These are phyloP conservation scores for Fusarium vanettenii DNA, from an alignment of 2,329 filamentous ascomycete species.

Conservation along the genomic window DNA sequence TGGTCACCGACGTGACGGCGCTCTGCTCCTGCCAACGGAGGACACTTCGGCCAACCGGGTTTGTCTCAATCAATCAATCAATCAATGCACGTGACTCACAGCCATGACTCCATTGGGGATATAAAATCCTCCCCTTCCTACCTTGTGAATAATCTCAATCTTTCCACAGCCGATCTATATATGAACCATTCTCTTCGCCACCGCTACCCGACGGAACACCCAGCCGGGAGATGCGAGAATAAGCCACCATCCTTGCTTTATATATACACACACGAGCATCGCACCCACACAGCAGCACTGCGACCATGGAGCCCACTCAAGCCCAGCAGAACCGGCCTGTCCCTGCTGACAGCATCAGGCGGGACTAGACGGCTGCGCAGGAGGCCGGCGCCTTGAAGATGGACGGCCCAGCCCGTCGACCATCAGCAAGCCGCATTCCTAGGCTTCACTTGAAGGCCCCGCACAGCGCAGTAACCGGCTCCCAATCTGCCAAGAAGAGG, in stretches of 20 bases:
- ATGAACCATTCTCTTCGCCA: background rate
- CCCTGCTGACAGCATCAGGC: background rate
- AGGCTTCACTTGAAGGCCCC: background rate
- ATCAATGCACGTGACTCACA: too few species aligned
- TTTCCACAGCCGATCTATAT: background rate
- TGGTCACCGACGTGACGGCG: too few species aligned
- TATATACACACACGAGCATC: background rate
- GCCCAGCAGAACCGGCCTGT: background rate
- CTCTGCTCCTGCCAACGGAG: too few species aligned
- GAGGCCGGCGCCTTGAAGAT: background rate
- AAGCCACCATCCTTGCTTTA: background rate
- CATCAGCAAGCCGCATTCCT: background rate
- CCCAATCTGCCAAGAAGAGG: background rate
- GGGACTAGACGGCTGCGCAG: background rate
- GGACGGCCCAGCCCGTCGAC: background rate
- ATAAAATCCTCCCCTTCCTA: background rate
- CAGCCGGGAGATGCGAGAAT: background rate
- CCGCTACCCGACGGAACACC: background rate
- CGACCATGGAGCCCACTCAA: background rate
- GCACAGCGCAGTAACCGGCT: background rate
- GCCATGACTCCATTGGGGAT: background rate
- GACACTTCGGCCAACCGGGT: too few species aligned
- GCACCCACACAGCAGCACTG: background rate
- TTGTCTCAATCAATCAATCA: too few species aligned
- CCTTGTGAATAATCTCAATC: background rate